phyloP scores from a whole-genome alignment of 371 early-diverging fungal species.

The Sporodiniella umbellata region DNA sequence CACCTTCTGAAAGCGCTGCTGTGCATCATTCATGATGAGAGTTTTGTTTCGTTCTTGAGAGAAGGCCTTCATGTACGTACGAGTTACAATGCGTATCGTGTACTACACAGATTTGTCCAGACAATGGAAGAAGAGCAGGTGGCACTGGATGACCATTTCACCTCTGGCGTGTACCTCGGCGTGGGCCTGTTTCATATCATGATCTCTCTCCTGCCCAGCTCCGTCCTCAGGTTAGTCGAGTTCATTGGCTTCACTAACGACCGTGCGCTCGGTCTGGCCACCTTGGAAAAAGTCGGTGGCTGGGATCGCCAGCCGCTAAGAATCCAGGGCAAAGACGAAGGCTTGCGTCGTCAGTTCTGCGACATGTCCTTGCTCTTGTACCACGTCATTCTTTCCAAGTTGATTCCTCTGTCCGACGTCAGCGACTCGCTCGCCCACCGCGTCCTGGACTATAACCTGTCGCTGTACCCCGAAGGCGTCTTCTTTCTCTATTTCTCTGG shows the following conservation, averaged over 20 bases:
- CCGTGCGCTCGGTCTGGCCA: conserved; percentile 60
- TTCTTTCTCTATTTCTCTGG: conserved; percentile 67
- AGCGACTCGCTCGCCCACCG: conserved; percentile 44
- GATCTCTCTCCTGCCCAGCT: conserved; percentile 47
- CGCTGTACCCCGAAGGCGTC: conserved; percentile 58
- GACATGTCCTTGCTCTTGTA: conserved; percentile 63
- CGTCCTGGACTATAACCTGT: conserved; percentile 43
- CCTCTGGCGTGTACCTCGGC: conserved; percentile 73
- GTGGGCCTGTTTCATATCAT: conserved; percentile 58
- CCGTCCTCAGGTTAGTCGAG: conserved; percentile 52
- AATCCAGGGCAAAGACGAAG: conserved; percentile 30
- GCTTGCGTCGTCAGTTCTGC: conserved; percentile 54
- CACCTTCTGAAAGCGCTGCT: conserved; percentile 67
- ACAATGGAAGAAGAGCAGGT: conserved; percentile 10
- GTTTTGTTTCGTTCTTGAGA: conserved; percentile 66
- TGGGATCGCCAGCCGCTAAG: conserved; percentile 28
- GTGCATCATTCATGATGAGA: conserved; percentile 66
- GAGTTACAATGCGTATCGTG: conserved; percentile 62
- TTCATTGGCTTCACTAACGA: conserved; percentile 74
- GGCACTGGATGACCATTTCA: conserved; percentile 68
- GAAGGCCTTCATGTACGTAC: conserved; percentile 73
- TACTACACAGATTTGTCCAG: conserved; percentile 54
- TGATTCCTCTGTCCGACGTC: conserved; percentile 55
- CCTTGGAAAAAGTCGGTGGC: conserved; percentile 58
- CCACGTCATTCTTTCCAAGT: conserved; percentile 63